Evolutionary conservation across 2,329 filamentous ascomycete genomes (phyloP), one percentile per base, ranked within the genome.

Genomic region (Stemphylium beticola): DNA sequence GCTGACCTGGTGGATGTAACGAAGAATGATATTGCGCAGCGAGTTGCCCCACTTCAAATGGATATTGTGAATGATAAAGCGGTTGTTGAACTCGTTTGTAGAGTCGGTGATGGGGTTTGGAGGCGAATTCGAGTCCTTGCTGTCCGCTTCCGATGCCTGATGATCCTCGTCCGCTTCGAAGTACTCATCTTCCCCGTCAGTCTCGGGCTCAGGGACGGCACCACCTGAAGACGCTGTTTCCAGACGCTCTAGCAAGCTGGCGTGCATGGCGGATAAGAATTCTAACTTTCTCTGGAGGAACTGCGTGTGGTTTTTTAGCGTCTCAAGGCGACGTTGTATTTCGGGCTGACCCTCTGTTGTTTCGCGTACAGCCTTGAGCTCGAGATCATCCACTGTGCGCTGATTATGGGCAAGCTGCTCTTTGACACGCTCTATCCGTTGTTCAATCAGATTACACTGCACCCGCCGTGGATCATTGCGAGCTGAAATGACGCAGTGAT

Each of bases 1-100:
- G 72, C 93, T 92, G 68, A 96, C 95, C 79, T 99, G 95, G 71
- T 99, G 95, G 60, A 95, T 96, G 74, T 99, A 99, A 20, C 95
- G 91, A 36, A 99, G 84, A 44, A 99, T 95, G 67, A 97, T 97
- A 71, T 99, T 98, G 55, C 95, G 87, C 33, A 99, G 78, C 10
- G 93, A 86, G 67, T 99, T 99, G 78, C 96, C 98, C 95, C 95
- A 99, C 76, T 99, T 99, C 53, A 99, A 80, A 69, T 99, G 95
- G 72, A 96, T 85, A 67, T 99, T 99, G 80, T 99, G 95, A 47
- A 99, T 90, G 65, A 98, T 93, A 79, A 99, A 99, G 2, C 95
- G 90, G 71, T 99, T 99, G 73, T 96, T 95, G 81, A 97, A 99
- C 72, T 98, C 93, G 74, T 90, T 96, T 43, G 91, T 88, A 63